These are phyloP conservation scores for Amborella trichopoda DNA, from an alignment of 164 flowering plant species.

Conservation along the genomic window DNA sequence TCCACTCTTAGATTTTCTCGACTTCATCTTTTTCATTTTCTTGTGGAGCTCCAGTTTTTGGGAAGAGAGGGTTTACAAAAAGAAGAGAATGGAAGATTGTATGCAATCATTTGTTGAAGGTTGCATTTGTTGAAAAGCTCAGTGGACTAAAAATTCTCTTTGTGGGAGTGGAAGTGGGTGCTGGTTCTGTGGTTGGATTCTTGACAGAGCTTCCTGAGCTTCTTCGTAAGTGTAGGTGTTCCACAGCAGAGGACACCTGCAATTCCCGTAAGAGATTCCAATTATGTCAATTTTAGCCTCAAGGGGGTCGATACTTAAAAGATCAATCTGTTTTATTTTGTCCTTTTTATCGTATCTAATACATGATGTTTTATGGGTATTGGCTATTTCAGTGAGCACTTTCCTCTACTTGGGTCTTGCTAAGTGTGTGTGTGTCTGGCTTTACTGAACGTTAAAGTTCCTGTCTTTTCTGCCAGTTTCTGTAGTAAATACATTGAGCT, in stretches of 20 bases:
- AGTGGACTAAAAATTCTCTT: slow-evolving; percentile 60
- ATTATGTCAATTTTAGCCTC: neutral
- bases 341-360: slow-evolving; percentile 37
- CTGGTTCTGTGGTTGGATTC: slow-evolving; percentile 74
- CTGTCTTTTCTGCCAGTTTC: neutral
- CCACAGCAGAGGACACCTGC: slow-evolving; percentile 94
- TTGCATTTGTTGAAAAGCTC: too few relatives aligned
- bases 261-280: neutral
- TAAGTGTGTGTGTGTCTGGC: slow-evolving; percentile 80
- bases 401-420: slow-evolving; percentile 92
- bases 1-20: too few relatives aligned
- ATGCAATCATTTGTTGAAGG: too few relatives aligned
- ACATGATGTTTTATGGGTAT: slow-evolving; percentile 61
- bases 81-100: too few relatives aligned
- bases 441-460: neutral
- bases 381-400: slow-evolving; percentile 46
- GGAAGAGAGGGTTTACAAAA: too few relatives aligned
- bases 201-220: slow-evolving; percentile 57
- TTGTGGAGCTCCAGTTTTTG: too few relatives aligned
- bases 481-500: neutral
- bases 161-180: slow-evolving; percentile 81
- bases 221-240: slow-evolving; percentile 64
- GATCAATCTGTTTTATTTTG: neutral
- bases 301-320: neutral
- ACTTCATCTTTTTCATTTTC: too few relatives aligned